Base-by-base conservation (phyloP, 2,329 filamentous ascomycete species). In the Phyllachora maydis region DNA sequence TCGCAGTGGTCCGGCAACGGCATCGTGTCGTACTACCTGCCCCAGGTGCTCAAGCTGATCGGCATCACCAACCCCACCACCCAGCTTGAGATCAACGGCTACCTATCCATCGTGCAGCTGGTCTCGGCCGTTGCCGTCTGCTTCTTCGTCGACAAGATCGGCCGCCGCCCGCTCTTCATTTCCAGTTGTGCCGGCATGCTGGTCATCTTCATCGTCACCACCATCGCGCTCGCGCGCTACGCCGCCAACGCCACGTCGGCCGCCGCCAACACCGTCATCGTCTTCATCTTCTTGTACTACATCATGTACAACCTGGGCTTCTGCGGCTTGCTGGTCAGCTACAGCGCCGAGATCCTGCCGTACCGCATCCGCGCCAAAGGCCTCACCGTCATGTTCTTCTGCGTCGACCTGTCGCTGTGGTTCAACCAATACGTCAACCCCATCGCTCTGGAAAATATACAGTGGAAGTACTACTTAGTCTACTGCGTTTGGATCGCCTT, bases 1-100 rank as follows among this genome's bases (percentile, higher is more conserved):
- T 56, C 54, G 6, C 63, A 68, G 31, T 66, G 58, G 57, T 59
- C 52, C 25, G 62, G 61, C 17, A 65, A 64, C 31, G 54, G 50
- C 19, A 36, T 59, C 6, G 49, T 56, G 16, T 51, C 46, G 2
- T 57, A 46, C 32, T 46, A 45, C 31, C 38, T 49, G 11, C 35
- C 35, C 11, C 33, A 40, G 6, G 41, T 49, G n/a, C 34, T 47
- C 13, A 29, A 42, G n/a, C 39, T 32, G 4, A 39, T 45, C 10
- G 45, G 46, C 23, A 42, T 49, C 23, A 38, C 29, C 2, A 33
- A 40, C 16, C 28, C 35, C 14, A 39, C 40, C 14, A 41, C 38
- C 7, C 43, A 50, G 30, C 23, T 25, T 6, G 30, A 34, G 26
- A 36, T 38, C 32, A 38, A 38, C 26, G 35, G 36, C 16, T 35